Conservation (phyloP, 345 rosid genomes). For the Linum usitatissimum region DNA sequence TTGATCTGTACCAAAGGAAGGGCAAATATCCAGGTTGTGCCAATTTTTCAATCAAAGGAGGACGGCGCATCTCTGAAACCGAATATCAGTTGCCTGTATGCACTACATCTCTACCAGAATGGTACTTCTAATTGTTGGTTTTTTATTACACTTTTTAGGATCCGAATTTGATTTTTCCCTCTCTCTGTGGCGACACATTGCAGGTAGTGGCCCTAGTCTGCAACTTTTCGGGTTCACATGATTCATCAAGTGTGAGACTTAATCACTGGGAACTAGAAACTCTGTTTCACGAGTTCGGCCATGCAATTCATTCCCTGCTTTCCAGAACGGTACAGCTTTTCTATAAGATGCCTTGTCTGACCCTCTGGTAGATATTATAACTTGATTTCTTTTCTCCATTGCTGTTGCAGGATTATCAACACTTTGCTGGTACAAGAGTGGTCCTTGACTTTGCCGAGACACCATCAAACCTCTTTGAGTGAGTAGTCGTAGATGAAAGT, state of each 20-base stretch:
- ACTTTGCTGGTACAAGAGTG: constrained; percentile 88
- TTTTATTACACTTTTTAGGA: neutral
- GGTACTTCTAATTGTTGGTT: neutral
- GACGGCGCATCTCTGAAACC: constrained; percentile 60
- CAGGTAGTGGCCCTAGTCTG: constrained; percentile 92
- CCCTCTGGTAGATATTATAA: neutral
- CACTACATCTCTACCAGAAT: neutral
- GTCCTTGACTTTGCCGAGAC: constrained; percentile 90
- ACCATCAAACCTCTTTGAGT: constrained; percentile 95
- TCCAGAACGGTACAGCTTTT: constrained; percentile 68
- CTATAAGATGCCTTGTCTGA: constrained; percentile 1
- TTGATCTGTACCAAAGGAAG: constrained; percentile 73
- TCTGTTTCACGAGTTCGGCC: constrained; percentile 94
- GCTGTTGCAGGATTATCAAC: constrained; percentile 74
- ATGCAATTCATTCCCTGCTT: constrained; percentile 83
- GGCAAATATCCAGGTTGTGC: constrained; percentile 98
- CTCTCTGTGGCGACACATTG: constrained; percentile 16
- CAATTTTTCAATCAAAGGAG: constrained; percentile 84
- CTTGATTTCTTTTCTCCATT: constrained; percentile 6
- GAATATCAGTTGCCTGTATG: constrained; percentile 96
- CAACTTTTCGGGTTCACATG: constrained; percentile 48
- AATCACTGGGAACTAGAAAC: constrained; percentile 86
- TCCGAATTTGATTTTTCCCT: neutral
- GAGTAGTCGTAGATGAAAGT: constrained; percentile 27
- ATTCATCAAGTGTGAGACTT: constrained; percentile 56